A percentile compares a stretch with the other conserved stretches of the same genome.
Evolutionary conservation across 768 basidiomycete genomes (phyloP).

Genomic region (Leccinum fibrillosum): DNA sequence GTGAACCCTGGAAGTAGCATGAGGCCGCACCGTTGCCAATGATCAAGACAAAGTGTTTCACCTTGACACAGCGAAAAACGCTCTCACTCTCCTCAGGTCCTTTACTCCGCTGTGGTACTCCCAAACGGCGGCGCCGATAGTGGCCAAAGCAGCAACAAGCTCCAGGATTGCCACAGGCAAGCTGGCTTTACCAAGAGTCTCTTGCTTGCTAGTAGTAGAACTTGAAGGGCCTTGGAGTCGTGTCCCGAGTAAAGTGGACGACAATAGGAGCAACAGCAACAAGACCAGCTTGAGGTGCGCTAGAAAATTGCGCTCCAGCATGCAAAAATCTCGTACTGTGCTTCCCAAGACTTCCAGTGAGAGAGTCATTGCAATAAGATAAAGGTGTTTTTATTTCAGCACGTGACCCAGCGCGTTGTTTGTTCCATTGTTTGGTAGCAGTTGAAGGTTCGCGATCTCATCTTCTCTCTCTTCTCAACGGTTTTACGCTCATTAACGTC

Average conservation of each 20-base stretch:
- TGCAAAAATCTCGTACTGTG: constrained; percentile 69
- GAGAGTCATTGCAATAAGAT: constrained; percentile 11
- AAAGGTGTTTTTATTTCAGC: not conserved
- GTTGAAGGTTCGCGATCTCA: constrained; percentile 28
- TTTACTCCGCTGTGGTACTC: constrained; percentile 60
- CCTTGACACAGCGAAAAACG: constrained; percentile 60
- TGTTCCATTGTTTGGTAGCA: constrained; percentile 41
- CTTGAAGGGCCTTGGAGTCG: constrained; percentile 46
- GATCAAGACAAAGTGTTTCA: constrained; percentile 26
- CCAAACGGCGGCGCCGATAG: constrained; percentile 58
- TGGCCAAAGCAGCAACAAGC: constrained; percentile 49
- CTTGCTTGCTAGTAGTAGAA: constrained; percentile 16
- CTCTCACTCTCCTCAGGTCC: constrained; percentile 55
- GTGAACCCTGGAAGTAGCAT: constrained; percentile 41
- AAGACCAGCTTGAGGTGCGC: constrained; percentile 66
- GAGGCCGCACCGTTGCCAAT: not conserved
- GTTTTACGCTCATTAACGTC: constrained; percentile 27
- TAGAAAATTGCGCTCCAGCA: constrained; percentile 75
- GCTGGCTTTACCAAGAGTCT: constrained; percentile 27
- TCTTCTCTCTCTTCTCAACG: constrained; percentile 6
- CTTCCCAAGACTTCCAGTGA: constrained; percentile 51
- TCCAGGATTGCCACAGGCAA: constrained; percentile 54
- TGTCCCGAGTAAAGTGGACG: constrained; percentile 58
- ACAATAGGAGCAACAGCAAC: constrained; percentile 58
- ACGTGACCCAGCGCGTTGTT: constrained; percentile 28